These are phyloP conservation scores for Artemisia annua DNA, from an alignment of 129 eudicot species.

Conservation along the genomic window DNA sequence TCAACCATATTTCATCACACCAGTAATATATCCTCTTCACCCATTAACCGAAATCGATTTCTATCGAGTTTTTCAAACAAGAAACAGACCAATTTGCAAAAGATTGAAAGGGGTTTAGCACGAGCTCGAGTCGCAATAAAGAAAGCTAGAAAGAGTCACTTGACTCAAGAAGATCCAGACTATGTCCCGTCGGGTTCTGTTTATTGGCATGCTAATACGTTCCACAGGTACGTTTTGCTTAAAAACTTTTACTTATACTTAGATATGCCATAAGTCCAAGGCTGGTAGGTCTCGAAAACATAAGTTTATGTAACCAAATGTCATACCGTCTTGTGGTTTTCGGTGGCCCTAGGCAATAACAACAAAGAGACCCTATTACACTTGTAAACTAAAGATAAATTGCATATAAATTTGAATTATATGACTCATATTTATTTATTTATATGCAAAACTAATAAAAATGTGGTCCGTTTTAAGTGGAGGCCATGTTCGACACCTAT, in stretches of 20 bases:
- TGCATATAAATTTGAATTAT: no score
- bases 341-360: no score
- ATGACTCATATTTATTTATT: no score
- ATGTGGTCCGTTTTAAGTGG: no score
- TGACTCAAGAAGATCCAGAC: constrained; percentile 38
- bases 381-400: no score
- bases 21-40: background rate
- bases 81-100: constrained; percentile 14
- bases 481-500: no score
- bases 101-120: constrained; percentile 34
- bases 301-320: no score
- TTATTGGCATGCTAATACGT: constrained; percentile 62
- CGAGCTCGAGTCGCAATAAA: constrained; percentile 49
- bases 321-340: no score
- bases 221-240: constrained; percentile 52
- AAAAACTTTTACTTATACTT: background rate
- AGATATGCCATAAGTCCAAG: background rate
- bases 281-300: background rate
- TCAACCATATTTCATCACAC: background rate
- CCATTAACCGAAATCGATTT: background rate
- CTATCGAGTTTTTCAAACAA: constrained; percentile 4
- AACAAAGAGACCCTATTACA: no score
- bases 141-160: constrained; percentile 16
- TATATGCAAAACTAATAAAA: no score
- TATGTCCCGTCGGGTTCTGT: constrained; percentile 74